Evolutionary conservation across 345 rosid genomes (phyloP).

Genomic region (Eucalyptus sp.): DNA sequence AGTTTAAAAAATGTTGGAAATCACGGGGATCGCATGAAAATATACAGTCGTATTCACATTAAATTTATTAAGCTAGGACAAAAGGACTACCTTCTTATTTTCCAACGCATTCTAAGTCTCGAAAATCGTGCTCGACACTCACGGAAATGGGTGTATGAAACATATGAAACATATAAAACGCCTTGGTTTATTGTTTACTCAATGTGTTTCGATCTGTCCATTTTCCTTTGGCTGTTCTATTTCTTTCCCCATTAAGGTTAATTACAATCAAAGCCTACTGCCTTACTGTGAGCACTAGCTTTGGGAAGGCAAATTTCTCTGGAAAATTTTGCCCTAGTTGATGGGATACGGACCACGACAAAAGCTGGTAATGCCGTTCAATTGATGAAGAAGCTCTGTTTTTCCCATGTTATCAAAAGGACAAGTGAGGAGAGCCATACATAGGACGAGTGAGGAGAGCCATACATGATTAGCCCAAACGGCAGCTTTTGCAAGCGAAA

Average conservation of each 20-base stretch:
- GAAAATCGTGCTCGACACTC: background rate
- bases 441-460: background rate
- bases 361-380: background rate
- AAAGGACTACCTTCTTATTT: background rate
- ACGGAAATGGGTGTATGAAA: background rate
- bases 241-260: background rate
- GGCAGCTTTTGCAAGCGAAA: background rate
- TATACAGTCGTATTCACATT: background rate
- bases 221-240: background rate
- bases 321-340: background rate
- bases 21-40: background rate
- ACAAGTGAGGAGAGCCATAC: background rate
- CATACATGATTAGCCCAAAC: background rate
- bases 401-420: background rate
- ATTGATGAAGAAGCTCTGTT: background rate
- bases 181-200: background rate
- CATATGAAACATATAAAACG: background rate
- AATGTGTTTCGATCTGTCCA: background rate
- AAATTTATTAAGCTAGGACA: background rate
- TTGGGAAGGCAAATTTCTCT: background rate
- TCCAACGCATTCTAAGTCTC: background rate
- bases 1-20: background rate
- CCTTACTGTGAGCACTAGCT: background rate
- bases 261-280: background rate
- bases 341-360: background rate